These are phyloP conservation scores for Pelagophyceae sp. DNA, from an alignment of 352 stramenopile genomes.

Conservation along the genomic window DNA sequence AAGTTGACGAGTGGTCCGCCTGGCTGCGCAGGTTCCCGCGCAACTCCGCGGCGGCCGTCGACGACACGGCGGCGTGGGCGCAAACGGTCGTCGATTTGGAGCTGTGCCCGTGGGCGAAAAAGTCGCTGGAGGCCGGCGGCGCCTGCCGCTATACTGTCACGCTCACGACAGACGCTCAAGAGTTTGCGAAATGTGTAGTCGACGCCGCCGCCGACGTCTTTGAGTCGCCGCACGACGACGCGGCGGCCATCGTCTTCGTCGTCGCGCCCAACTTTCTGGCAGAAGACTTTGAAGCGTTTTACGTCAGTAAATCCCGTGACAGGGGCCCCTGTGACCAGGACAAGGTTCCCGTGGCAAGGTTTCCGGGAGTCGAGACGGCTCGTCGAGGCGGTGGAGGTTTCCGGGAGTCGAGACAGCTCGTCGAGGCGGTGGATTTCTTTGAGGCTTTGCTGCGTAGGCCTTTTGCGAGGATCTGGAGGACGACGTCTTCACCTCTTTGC, in stretches of 20 bases:
- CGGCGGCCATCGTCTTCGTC: neutral
- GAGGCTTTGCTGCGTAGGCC: too few species aligned
- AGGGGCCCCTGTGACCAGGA: too few species aligned
- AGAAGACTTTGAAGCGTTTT: neutral
- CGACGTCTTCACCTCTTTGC: neutral
- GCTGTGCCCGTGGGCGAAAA: neutral
- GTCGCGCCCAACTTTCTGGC: neutral
- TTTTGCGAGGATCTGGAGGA: neutral
- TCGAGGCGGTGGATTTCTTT: too few species aligned
- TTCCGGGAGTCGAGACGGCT: too few species aligned
- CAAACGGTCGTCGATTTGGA: neutral
- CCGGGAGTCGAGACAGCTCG: too few species aligned
- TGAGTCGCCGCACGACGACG: neutral
- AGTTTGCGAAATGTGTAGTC: too few species aligned
- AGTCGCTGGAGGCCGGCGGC: neutral
- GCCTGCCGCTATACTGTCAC: neutral
- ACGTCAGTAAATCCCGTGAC: too few species aligned
- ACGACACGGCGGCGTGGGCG: neutral
- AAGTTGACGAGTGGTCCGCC: too few species aligned
- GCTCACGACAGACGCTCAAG: too few species aligned
- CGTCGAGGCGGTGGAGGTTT: too few species aligned
- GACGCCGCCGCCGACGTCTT: slow-evolving; percentile 3
- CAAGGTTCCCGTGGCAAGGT: too few species aligned
- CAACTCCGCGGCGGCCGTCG: neutral
- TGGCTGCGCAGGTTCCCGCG: too few species aligned